Conservation (phyloP, 2,329 filamentous ascomycete genomes). For the Epichloe festucae region DNA sequence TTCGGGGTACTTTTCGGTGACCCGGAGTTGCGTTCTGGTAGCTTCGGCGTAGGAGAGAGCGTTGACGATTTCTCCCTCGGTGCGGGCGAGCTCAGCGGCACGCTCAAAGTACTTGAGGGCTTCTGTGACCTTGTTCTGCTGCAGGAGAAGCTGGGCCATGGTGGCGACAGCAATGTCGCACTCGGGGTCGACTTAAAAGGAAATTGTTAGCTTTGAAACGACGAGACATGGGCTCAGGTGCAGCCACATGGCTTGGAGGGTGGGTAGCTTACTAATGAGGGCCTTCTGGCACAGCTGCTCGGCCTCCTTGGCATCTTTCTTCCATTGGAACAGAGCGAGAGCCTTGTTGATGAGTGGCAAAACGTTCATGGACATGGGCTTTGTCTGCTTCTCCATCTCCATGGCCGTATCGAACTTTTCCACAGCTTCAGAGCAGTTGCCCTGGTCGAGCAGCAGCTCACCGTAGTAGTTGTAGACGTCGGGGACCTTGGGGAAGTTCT, state of each 20-base stretch:
- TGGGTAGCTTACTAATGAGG: constrained; percentile 64
- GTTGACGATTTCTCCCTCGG: constrained; percentile 91
- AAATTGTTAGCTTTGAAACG: background rate
- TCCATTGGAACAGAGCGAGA: constrained; percentile 93
- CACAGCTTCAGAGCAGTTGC: constrained; percentile 88
- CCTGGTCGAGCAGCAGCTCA: constrained; percentile 90
- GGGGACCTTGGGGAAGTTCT: constrained; percentile 93
- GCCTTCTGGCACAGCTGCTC: constrained; percentile 97
- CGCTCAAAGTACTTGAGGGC: constrained; percentile 95
- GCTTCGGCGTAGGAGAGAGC: constrained; percentile 95
- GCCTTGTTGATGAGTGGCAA: constrained; percentile 98
- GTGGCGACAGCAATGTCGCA: constrained; percentile 98
- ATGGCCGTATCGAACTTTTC: constrained; percentile 98
- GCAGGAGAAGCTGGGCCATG: constrained; percentile 92
- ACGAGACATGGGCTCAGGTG: background rate
- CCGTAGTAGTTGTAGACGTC: constrained; percentile 99
- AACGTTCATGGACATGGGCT: constrained; percentile 94
- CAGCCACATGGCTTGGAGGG: background rate
- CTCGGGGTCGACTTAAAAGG: constrained; percentile 71
- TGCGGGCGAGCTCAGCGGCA: constrained; percentile 85
- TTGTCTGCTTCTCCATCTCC: constrained; percentile 91
- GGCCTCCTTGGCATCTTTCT: constrained; percentile 87
- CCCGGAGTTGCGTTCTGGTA: constrained; percentile 87
- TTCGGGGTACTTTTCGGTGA: constrained; percentile 76
- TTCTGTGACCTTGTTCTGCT: constrained; percentile 93